These are phyloP conservation scores for Plenodomus tracheiphilus DNA, from an alignment of 2,329 filamentous ascomycete species.

Conservation along the genomic window DNA sequence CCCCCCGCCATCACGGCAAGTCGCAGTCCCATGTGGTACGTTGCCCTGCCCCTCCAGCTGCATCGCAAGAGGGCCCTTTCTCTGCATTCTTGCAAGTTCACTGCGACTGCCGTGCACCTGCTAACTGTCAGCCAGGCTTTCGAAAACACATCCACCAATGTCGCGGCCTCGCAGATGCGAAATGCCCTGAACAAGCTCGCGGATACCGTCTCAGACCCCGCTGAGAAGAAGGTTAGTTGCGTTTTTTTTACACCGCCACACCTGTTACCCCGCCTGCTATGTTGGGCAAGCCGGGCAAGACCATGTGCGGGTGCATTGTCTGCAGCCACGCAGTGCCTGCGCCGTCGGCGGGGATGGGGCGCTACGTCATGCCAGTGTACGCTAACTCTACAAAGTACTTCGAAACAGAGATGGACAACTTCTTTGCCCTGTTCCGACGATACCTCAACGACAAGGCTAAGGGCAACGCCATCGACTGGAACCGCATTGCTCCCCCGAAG, in stretches of 20 bases:
- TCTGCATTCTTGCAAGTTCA: neutral
- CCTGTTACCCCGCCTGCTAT: neutral
- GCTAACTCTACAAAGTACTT: slow-evolving; percentile 66
- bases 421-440: slow-evolving; percentile 97
- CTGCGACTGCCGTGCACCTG: neutral
- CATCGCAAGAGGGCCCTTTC: too few species aligned
- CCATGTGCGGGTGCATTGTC: slow-evolving; percentile 1
- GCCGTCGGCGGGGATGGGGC: slow-evolving; percentile 7
- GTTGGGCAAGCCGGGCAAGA: neutral
- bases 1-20: slow-evolving; percentile 78
- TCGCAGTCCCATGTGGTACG: slow-evolving; percentile 83
- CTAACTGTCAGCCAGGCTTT: slow-evolving; percentile 70
- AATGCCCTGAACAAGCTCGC: slow-evolving; percentile 92
- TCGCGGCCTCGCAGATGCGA: slow-evolving; percentile 98
- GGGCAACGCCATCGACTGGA: slow-evolving; percentile 95
- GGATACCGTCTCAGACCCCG: slow-evolving; percentile 83
- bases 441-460: slow-evolving; percentile 99
- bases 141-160: slow-evolving; percentile 98
- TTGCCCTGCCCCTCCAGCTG: slow-evolving; percentile 36
- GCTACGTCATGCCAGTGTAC: slow-evolving; percentile 13
- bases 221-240: slow-evolving; percentile 73
- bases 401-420: slow-evolving; percentile 99
- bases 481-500: slow-evolving; percentile 91
- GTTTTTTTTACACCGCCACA: slow-evolving; percentile 1
- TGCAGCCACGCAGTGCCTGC: slow-evolving; percentile 2